Evolutionary conservation across 148 eudicot genomes (phyloP).

Genomic region (Beta vulgaris): DNA sequence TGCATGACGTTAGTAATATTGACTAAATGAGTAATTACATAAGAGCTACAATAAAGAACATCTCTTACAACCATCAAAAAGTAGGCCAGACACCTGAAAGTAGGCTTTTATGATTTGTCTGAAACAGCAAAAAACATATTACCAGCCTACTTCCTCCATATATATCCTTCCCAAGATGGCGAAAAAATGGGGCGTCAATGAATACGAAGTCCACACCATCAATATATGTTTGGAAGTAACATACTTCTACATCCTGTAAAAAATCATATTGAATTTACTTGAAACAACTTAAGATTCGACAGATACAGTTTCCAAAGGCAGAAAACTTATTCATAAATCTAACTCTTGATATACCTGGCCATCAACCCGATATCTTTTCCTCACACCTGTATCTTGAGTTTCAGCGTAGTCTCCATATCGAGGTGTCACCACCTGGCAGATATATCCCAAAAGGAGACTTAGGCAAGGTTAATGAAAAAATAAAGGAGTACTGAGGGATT

Average conservation of each 20-base stretch:
- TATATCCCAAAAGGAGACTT: neutral
- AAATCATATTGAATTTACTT: neutral
- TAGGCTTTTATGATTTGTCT: neutral
- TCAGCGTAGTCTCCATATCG: constrained; percentile 79
- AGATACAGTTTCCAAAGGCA: neutral
- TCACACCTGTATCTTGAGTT: constrained; percentile 63
- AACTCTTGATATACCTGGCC: constrained; percentile 63
- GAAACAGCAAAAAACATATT: constrained; percentile 24
- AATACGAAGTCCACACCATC: constrained; percentile 97
- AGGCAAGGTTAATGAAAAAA: neutral
- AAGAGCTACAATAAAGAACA: neutral
- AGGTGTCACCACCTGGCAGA: constrained; percentile 74
- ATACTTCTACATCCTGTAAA: constrained; percentile 87
- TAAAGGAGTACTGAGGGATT: neutral
- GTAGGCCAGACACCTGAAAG: neutral
- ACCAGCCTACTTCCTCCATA: constrained; percentile 89
- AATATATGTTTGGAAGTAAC: constrained; percentile 72
- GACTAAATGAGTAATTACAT: no score
- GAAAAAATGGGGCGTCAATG: constrained; percentile 60
- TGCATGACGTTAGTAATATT: no score
- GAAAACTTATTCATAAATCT: neutral
- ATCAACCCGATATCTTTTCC: constrained; percentile 66
- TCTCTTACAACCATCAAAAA: neutral
- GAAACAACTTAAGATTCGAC: neutral
- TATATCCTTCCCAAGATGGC: constrained; percentile 62